A percentile compares a stretch with the other conserved stretches of the same genome.
Evolutionary conservation across 768 basidiomycete genomes (phyloP).

Genomic region (Lyophyllum semitale): DNA sequence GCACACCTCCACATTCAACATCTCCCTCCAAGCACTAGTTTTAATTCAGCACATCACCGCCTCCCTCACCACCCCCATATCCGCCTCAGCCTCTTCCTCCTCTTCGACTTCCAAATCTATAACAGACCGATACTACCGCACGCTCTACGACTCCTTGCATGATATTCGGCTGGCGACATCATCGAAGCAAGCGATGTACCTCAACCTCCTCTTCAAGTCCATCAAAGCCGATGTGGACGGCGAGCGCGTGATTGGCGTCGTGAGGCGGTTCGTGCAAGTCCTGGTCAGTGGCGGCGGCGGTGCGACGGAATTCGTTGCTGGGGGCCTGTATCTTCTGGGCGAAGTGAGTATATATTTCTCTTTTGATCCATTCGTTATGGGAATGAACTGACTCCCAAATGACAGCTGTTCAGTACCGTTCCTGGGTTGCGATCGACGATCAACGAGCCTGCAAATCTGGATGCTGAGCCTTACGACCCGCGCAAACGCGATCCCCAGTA

Average conservation of each 20-base stretch:
- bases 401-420: slow-evolving; percentile 41
- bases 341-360: slow-evolving; percentile 61
- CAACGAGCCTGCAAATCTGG: slow-evolving; percentile 25
- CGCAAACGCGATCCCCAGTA: slow-evolving; percentile 89
- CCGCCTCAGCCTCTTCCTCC: slow-evolving; percentile 39
- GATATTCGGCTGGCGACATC: slow-evolving; percentile 80
- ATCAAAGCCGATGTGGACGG: slow-evolving; percentile 63
- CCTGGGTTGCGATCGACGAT: slow-evolving; percentile 44
- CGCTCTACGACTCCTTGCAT: slow-evolving; percentile 86
- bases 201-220: slow-evolving; percentile 91
- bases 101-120: slow-evolving; percentile 52
- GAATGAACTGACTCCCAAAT: neutral
- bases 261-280: slow-evolving; percentile 83
- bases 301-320: slow-evolving; percentile 85
- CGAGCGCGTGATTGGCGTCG: slow-evolving; percentile 75
- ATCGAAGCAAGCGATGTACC: slow-evolving; percentile 95
- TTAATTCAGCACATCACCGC: slow-evolving; percentile 84
- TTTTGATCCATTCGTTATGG: neutral
- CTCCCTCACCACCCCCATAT: slow-evolving; percentile 43
- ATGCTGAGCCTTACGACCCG: slow-evolving; percentile 68
- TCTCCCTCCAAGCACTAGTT: slow-evolving; percentile 88
- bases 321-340: slow-evolving; percentile 83
- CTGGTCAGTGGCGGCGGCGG: slow-evolving; percentile 70
- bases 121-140: slow-evolving; percentile 72
- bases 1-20: slow-evolving; percentile 95